A percentile compares a stretch with the other conserved stretches of the same genome.
phyloP scores from a whole-genome alignment of 768 basidiomycete species.

The Crucibulum laeve region DNA sequence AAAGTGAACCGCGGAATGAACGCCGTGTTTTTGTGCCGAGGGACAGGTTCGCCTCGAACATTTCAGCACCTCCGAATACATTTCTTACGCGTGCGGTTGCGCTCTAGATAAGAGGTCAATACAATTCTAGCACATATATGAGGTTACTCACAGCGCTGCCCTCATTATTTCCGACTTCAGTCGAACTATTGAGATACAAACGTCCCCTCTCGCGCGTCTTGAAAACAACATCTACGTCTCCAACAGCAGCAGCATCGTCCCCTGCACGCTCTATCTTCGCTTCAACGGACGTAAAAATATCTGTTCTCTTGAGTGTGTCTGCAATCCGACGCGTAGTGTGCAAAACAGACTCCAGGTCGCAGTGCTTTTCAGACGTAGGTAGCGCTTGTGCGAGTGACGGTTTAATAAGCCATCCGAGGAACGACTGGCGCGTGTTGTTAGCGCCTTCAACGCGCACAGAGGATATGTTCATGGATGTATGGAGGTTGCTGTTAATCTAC shows the following conservation, averaged over 20 bases:
- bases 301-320: constrained; percentile 63
- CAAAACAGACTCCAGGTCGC: constrained; percentile 62
- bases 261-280: constrained; percentile 57
- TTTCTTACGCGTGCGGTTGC: constrained; percentile 81
- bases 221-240: constrained; percentile 80
- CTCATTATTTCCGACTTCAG: constrained; percentile 91
- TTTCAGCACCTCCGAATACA: constrained; percentile 88
- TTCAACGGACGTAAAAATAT: constrained; percentile 69
- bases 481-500: constrained; percentile 66
- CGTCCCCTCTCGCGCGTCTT: constrained; percentile 72
- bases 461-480: constrained; percentile 63
- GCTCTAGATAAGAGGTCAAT: constrained; percentile 35
- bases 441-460: constrained; percentile 83
- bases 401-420: constrained; percentile 74
- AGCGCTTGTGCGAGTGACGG: constrained; percentile 41
- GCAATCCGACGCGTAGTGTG: constrained; percentile 66
- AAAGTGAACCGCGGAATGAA: constrained; percentile 70
- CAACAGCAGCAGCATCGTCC: constrained; percentile 45
- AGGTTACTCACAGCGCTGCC: constrained; percentile 75
- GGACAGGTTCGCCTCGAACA: constrained; percentile 76
- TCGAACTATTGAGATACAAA: constrained; percentile 75
- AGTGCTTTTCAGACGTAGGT: constrained; percentile 12
- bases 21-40: constrained; percentile 85
- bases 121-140: background rate
- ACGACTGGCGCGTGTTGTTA: constrained; percentile 65